Evolutionary conservation across 1,284 basidiomycete species (phyloP).

Genomic region (Pyrrhoderma noxium): DNA sequence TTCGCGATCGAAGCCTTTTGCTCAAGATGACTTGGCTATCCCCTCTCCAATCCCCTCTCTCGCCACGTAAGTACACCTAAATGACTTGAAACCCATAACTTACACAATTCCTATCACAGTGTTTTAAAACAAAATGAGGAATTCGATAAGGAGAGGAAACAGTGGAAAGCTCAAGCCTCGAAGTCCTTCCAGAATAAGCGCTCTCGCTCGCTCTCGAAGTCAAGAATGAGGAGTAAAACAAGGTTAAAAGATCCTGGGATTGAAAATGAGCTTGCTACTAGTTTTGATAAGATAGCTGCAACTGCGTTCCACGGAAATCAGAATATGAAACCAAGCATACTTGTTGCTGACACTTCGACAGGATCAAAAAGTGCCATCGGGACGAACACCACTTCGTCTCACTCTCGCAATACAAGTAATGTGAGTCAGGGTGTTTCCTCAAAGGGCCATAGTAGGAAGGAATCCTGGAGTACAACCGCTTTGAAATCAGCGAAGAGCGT

Average conservation of each 20-base stretch:
- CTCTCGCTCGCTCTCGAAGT: slow-evolving; percentile 51
- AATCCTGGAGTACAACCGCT: slow-evolving; percentile 53
- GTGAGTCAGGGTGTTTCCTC: slow-evolving; percentile 22
- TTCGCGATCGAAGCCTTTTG: slow-evolving; percentile 35
- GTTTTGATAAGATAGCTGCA: slow-evolving; percentile 16
- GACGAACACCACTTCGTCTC: slow-evolving; percentile 16
- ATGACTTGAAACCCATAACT: neutral
- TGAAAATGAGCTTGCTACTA: slow-evolving; percentile 15
- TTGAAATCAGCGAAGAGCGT: slow-evolving; percentile 36
- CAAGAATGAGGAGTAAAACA: slow-evolving; percentile 55
- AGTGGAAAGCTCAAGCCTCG: slow-evolving; percentile 57
- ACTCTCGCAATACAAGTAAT: slow-evolving; percentile 30
- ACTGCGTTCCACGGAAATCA: slow-evolving; percentile 17
- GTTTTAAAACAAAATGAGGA: slow-evolving; percentile 56
- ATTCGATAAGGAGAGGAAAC: slow-evolving; percentile 51
- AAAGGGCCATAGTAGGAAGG: slow-evolving; percentile 43
- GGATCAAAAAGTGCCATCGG: slow-evolving; percentile 5
- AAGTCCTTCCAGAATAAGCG: slow-evolving; percentile 59
- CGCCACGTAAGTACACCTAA: slow-evolving; percentile 38
- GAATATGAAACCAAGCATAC: slow-evolving; percentile 11
- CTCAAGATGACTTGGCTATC: slow-evolving; percentile 50
- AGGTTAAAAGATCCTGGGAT: slow-evolving; percentile 23
- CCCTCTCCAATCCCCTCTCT: slow-evolving; percentile 56
- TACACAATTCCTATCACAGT: slow-evolving; percentile 30
- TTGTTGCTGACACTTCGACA: slow-evolving; percentile 5